Evolutionary conservation across 768 basidiomycete genomes (phyloP).

Genomic region (Suillus variegatus): DNA sequence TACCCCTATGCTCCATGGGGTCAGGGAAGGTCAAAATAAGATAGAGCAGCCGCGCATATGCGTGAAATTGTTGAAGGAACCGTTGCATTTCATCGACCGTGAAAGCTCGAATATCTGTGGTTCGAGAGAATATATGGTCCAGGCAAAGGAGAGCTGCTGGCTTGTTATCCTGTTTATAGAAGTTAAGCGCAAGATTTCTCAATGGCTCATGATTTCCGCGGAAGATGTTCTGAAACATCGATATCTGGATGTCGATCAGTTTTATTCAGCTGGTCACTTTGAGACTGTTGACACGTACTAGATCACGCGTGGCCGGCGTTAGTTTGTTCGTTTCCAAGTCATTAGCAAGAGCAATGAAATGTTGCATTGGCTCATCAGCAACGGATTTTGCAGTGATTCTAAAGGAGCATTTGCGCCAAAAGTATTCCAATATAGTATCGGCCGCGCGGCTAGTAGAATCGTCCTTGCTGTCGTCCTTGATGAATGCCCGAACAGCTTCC

Average conservation of each 20-base stretch:
- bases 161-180: constrained; percentile 25
- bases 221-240: constrained; percentile 39
- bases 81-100: constrained; percentile 27
- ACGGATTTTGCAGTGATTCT: constrained; percentile 23
- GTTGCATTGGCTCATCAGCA: constrained; percentile 5
- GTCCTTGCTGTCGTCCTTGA: constrained; percentile 33
- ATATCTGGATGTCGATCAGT: constrained; percentile 17
- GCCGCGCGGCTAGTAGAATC: constrained; percentile 36
- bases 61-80: constrained; percentile 34
- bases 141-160: constrained; percentile 45
- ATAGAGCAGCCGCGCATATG: constrained; percentile 36
- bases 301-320: constrained; percentile 8
- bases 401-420: constrained; percentile 52
- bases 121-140: constrained; percentile 39
- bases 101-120: constrained; percentile 26
- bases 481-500: constrained; percentile 48
- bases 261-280: constrained; percentile 21
- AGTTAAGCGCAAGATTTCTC: constrained; percentile 30
- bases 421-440: constrained; percentile 40
- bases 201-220: constrained; percentile 29
- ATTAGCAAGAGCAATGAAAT: constrained; percentile 29
- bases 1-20: constrained; percentile 20
- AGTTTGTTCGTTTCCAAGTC: constrained; percentile 14
- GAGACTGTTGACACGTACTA: constrained; percentile 12
- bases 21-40: constrained; percentile 29